Conservation (phyloP, 768 basidiomycete species). For the Kockovaella imperatae region DNA sequence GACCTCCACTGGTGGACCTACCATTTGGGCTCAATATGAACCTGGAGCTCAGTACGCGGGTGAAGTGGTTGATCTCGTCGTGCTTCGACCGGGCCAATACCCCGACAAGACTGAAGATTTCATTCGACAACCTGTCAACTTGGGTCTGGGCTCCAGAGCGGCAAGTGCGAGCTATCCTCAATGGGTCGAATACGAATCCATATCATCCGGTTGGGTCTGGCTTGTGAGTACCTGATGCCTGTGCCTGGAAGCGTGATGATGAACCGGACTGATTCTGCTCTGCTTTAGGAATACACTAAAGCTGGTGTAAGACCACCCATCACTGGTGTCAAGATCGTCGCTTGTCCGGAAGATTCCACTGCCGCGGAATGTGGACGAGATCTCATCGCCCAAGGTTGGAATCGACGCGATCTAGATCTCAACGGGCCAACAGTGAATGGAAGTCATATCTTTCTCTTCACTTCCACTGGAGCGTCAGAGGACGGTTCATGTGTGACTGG, state of each 20-base stretch:
- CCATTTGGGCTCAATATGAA: neutral
- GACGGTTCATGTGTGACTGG: too few species aligned
- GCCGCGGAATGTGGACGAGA: too few species aligned
- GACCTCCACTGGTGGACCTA: neutral
- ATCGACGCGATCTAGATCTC: too few species aligned
- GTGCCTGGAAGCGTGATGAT: neutral
- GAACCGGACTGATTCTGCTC: neutral
- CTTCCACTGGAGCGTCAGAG: too few species aligned
- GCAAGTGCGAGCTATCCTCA: neutral
- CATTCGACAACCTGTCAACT: neutral
- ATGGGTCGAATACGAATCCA: neutral
- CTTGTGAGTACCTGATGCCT: neutral
- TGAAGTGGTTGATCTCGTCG: conserved; percentile 1
- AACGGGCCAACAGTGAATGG: too few species aligned
- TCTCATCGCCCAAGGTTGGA: too few species aligned
- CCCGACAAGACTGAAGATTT: conserved; percentile 3
- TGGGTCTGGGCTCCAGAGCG: neutral
- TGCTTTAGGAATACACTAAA: conserved; percentile 5
- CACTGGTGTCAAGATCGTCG: too few species aligned
- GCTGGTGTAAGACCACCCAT: neutral
- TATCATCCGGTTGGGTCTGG: conserved; percentile 4
- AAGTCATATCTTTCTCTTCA: too few species aligned
- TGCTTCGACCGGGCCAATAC: neutral
- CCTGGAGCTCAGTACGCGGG: neutral
- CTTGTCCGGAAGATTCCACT: too few species aligned